Conservation (phyloP, 202 grass and related monocot genomes). For the Setaria italica region DNA sequence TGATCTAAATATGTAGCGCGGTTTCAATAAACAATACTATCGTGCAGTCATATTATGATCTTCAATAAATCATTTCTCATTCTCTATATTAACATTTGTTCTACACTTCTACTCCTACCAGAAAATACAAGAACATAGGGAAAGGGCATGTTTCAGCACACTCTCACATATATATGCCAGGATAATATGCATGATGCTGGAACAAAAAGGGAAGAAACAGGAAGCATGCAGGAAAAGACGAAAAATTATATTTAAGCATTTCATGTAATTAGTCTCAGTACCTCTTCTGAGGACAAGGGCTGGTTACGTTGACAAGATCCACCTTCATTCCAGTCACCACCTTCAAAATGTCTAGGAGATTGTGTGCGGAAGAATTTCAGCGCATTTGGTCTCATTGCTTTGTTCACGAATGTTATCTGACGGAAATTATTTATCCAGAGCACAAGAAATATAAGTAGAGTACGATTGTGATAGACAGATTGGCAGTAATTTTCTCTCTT, state of each 20-base stretch:
- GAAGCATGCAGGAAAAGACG: not conserved
- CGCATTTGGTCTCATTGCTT: slow-evolving; percentile 45
- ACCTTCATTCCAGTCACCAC: slow-evolving; percentile 92
- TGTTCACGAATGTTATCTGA: slow-evolving; percentile 66
- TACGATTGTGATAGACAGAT: slow-evolving; percentile 2
- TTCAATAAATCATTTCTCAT: not conserved
- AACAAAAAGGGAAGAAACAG: not conserved
- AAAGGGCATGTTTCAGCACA: not conserved
- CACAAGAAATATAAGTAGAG: not conserved
- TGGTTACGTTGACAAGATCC: slow-evolving; percentile 67
- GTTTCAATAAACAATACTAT: not conserved
- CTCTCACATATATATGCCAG: not conserved
- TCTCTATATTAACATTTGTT: slow-evolving; percentile 5
- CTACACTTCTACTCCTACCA: not conserved
- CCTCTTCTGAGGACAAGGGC: slow-evolving; percentile 65
- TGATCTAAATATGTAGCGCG: not conserved
- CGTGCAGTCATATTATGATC: not conserved
- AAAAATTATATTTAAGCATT: slow-evolving; percentile 14
- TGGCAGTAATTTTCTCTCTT: not conserved
- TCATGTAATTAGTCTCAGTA: slow-evolving; percentile 31
- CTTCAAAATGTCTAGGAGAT: slow-evolving; percentile 97
- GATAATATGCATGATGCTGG: not conserved
- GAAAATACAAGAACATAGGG: not conserved
- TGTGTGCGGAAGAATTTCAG: slow-evolving; percentile 86
- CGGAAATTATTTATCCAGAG: slow-evolving; percentile 36